A percentile compares a stretch with the other conserved stretches of the same genome.
These are phyloP conservation scores for Plasmodium inui DNA, from an alignment of 169 alveolate species.

Conservation along the genomic window DNA sequence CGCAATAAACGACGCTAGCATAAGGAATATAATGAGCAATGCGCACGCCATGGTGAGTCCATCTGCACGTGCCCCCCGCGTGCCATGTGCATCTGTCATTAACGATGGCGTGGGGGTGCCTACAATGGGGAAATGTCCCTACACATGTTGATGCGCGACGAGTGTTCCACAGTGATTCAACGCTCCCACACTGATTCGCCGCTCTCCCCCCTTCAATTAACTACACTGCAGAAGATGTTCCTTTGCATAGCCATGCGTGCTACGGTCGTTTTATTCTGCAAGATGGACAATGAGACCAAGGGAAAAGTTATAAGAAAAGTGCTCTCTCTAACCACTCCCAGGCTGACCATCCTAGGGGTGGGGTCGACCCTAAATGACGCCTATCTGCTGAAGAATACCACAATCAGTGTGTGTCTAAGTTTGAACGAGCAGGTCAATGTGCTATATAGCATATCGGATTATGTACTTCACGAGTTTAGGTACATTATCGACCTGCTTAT, in stretches of 20 bases:
- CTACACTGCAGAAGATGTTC: constrained; percentile 33
- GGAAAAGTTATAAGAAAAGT: constrained; percentile 58
- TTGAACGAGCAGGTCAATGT: constrained; percentile 42
- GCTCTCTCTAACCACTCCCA: constrained; percentile 26
- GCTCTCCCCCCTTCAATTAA: neutral
- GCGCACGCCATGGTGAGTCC: constrained; percentile 80
- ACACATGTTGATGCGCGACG: neutral
- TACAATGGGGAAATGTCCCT: neutral
- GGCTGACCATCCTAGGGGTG: constrained; percentile 56
- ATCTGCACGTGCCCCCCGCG: neutral
- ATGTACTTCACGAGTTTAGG: constrained; percentile 62
- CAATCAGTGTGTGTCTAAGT: constrained; percentile 73
- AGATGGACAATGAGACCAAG: constrained; percentile 54
- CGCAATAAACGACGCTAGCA: constrained; percentile 40
- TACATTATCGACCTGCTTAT: constrained; percentile 48
- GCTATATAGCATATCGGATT: constrained; percentile 68
- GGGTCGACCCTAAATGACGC: constrained; percentile 69
- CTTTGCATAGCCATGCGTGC: constrained; percentile 70
- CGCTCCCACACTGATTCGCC: neutral
- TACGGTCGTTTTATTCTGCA: constrained; percentile 62
- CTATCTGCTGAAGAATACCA: constrained; percentile 40
- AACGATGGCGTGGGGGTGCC: neutral
- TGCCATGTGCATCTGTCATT: neutral
- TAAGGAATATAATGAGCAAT: constrained; percentile 67
- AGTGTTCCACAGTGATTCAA: neutral